Base-by-base conservation (phyloP, 2,329 filamentous ascomycete species). In the Claviceps fusiformis region DNA sequence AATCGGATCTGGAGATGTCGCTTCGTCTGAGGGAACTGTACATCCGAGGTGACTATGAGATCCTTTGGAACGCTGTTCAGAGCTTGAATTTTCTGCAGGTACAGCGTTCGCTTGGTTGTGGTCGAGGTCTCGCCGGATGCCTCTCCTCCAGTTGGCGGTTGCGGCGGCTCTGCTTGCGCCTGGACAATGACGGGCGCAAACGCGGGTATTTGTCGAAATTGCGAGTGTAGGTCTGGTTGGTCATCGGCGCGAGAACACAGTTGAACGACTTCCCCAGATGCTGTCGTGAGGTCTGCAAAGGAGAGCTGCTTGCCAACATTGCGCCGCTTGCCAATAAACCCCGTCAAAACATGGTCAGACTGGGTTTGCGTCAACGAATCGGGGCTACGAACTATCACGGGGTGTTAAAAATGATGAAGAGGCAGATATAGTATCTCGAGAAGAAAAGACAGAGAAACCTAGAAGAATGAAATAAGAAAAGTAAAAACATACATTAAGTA, bases 1-100 rank as follows among this genome's bases (percentile, higher is more conserved):
- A 88, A 92, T 35, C 91, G 83, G 48, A 98, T 77, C 62, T 97
- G 90, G 19, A 96, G 72, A 68, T 97, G 88, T 27, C 93, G 83
- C 56, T 86, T 79, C 51, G 87, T 80, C 0, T 84, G 81, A 0
- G 86, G 78, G 63, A 93, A 95, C 0, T 83, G 77, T 2, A 86
- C 87, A 50, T 86, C 83, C 17, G 82, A 73, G 2, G 85, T 87
- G 58, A 95, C 81, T 57, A 93, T 84, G 55, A 95, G 82, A 59
- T 91, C 81, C 47, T 80, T 79, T 0, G 70, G 66, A 1, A 71
- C 62, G 8, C 59, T 64, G 51, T 72, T 72, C 6, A 72, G 60
- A 1, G 64, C 58, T 50, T 63, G 64, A 24, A 72, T 70, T 37
- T 61, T 58, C 61, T 92, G 92, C 4, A 96, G 75, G 52, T 80